Evolutionary conservation across 2,329 filamentous ascomycete species (phyloP), one percentile per base, ranked within the genome.

Genomic region (Colletotrichum phormii): DNA sequence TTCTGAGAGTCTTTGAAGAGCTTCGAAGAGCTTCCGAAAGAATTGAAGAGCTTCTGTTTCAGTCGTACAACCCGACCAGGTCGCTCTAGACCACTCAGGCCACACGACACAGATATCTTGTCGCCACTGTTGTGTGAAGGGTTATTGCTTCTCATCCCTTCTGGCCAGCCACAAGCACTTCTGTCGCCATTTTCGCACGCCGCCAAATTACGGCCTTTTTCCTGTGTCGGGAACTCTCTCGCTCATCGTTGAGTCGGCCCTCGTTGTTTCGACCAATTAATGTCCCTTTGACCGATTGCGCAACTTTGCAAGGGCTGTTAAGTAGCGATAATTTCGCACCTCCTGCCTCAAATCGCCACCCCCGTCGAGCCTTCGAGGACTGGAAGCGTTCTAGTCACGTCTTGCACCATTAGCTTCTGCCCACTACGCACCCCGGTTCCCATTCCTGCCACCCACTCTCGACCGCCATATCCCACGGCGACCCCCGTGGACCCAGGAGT

Each of bases 281-380:
- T 60, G 33, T 46, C 49, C 35, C 31, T 70, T 70, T 15, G 29
- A 12, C 53, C 70, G 70, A 72, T 72, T 72, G 70, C 70, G 66
- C 70, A 69, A 72, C 55, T 63, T 70, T 64, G 26, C 70, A 72
- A 72, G 70, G 66, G 54, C 66, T 35, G 55, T 62, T 55, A 37
- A n/a, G 46, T 35, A 35, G 59, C 37, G 18, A 70, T 66, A 72
- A 72, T 69, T 13, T 72, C 54, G 60, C 66, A 51, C 60, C 54
- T 72, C 60, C 42, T 72, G 60, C 66, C 70, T 60, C 33, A 61
- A 60, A 72, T 37, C 66, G 66, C 59, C 60, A 70, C 54, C 70
- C 55, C 66, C 68, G 59, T 60, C 46, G 66, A 64, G 59, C n/a
- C 31, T 70, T 70, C 66, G 22, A 49, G 59, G 42, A 35, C 70